phyloP scores from a whole-genome alignment of 2,329 filamentous ascomycete genomes.

The Calonectria pseudoturangicola region DNA sequence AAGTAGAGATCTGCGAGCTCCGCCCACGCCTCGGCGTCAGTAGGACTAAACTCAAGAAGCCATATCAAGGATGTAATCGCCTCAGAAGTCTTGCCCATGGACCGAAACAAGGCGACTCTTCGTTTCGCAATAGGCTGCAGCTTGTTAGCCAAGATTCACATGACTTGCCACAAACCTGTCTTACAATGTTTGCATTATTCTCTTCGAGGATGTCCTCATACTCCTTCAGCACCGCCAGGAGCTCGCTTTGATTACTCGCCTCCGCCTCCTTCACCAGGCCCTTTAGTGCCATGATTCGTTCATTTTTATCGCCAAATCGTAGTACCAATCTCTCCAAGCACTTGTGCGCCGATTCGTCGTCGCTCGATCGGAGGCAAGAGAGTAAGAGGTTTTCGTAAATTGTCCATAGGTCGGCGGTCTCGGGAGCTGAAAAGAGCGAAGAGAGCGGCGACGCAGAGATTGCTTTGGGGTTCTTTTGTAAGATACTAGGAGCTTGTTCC shows the following conservation, averaged over 20 bases:
- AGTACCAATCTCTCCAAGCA: conserved; percentile 84
- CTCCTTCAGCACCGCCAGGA: conserved; percentile 82
- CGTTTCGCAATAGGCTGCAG: conserved; percentile 89
- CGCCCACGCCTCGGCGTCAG: conserved; percentile 94
- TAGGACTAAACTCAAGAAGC: conserved; percentile 88
- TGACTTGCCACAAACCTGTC: conserved; percentile 52
- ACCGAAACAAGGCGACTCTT: conserved; percentile 85
- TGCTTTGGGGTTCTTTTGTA: conserved; percentile 72
- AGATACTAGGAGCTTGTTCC: conserved; percentile 75
- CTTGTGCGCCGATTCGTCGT: conserved; percentile 84
- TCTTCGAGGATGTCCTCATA: conserved; percentile 86
- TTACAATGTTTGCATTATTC: conserved; percentile 86
- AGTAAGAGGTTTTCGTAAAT: conserved; percentile 91
- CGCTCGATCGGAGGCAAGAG: conserved; percentile 88
- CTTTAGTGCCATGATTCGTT: conserved; percentile 87
- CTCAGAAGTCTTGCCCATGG: conserved; percentile 81
- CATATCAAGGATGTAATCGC: conserved; percentile 84
- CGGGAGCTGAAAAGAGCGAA: conserved; percentile 74
- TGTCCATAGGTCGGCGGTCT: conserved; percentile 88
- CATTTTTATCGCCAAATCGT: conserved; percentile 89
- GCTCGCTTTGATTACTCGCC: conserved; percentile 78
- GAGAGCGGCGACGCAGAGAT: conserved; percentile 73
- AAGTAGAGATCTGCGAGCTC: conserved; percentile 93
- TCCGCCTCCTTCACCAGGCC: conserved; percentile 91
- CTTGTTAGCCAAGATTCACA: conserved; percentile 47